phyloP scores from a whole-genome alignment of 148 eudicot genomes.

The Hydrangea macrophylla region DNA sequence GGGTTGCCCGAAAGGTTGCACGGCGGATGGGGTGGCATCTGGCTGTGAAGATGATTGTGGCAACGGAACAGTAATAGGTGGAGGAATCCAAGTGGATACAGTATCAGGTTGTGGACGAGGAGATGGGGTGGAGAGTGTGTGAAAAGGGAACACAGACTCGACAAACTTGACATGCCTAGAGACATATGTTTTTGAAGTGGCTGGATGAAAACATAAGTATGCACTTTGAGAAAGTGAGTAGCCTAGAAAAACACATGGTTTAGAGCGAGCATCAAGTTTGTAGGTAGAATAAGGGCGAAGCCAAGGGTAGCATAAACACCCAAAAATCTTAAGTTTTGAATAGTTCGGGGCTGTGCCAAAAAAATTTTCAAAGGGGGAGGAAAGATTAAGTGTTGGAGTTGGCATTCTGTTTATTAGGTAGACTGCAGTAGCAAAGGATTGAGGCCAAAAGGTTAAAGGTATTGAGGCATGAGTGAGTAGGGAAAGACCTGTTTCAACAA shows the following conservation, averaged over 20 bases:
- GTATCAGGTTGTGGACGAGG: background rate
- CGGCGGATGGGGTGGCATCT: background rate
- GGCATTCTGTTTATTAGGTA: too few relatives aligned
- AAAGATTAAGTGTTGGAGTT: conserved; percentile 1
- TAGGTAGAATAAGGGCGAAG: background rate
- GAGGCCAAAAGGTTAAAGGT: too few relatives aligned
- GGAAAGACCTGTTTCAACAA: too few relatives aligned
- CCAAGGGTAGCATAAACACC: background rate
- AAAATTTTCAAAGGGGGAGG: background rate
- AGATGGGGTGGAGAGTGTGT: background rate
- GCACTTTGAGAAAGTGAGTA: background rate
- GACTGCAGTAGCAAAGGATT: too few relatives aligned
- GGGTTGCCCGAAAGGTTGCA: background rate
- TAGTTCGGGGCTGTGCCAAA: background rate
- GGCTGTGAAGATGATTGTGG: background rate
- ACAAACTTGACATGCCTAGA: conserved; percentile 6
- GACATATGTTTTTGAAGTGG: background rate
- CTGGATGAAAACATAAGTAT: background rate
- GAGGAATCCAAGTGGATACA: background rate
- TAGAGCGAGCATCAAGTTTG: conserved; percentile 3
- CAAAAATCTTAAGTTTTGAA: background rate
- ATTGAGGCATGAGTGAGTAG: too few relatives aligned
- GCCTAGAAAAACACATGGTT: background rate
- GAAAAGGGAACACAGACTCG: background rate
- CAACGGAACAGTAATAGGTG: background rate